Base-by-base conservation (phyloP, 176 grass and related monocot species). In the Musa itinerans region DNA sequence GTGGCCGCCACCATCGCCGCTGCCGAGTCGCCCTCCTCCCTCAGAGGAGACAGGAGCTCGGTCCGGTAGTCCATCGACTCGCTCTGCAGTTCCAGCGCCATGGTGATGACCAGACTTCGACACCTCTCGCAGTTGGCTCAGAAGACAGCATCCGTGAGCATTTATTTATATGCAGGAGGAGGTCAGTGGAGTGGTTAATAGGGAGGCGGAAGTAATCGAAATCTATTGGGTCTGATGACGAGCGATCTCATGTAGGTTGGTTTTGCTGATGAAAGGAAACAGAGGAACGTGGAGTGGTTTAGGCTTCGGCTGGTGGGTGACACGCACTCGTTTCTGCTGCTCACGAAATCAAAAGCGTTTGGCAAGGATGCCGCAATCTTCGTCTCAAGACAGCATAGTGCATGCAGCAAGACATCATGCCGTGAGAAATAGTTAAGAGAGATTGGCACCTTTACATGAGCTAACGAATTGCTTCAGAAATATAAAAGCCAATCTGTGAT, bases 41-140 rank as follows among this genome's bases (percentile, higher is more conserved):
- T 20, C 53, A 66, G 7, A 8, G 75, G 72, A 10, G 72, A 74
- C 12, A 74, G 23, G 7, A 74, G 72, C 72, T 74, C 72, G 2
- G 53, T 56, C 1, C 72, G 72, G 72, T 74, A 74, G 24, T 74
- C 72, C 72, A 74, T 74, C 53, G 72, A 74, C 72, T 74, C 72
- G 72, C 72, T 74, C 52, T 74, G 72, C 72, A 74, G 22, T 19
- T 74, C 53, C 72, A 57, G 22, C 21, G 72, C 72, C 72, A 74
- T 74, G 65, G 10, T 5, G 57, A 15, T 7, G 15, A 20, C 17
- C 14, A 61, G 16, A 43, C 57, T 61, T n/a, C 55, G 13, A 7
- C 15, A 17, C 55, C 55, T 17, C 55, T 16, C 55, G 4, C 55
- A 58, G 55, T 16, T 17, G 13, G 12, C 2, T 16, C 4, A 5